phyloP scores from a whole-genome alignment of 768 basidiomycete genomes.

The Tulasnella sp. region DNA sequence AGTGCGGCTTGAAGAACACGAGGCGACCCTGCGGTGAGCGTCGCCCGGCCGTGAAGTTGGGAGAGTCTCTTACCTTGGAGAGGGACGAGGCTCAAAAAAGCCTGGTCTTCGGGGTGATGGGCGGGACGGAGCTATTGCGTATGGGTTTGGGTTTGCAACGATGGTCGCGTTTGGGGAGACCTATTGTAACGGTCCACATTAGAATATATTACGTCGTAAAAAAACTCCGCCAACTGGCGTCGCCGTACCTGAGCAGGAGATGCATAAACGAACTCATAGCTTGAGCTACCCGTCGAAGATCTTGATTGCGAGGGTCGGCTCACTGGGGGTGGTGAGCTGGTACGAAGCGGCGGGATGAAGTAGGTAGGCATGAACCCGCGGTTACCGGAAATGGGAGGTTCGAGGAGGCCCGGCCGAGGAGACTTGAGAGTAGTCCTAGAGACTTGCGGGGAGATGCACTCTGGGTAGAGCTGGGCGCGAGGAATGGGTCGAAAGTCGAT shows the following conservation, averaged over 20 bases:
- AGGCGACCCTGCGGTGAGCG: neutral
- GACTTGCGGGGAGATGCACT: neutral
- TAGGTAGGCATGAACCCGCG: neutral
- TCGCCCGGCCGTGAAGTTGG: neutral
- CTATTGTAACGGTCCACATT: neutral
- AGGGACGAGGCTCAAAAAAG: neutral
- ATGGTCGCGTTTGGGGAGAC: conserved; percentile 11
- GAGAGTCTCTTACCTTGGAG: neutral
- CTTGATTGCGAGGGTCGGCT: neutral
- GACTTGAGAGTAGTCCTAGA: neutral
- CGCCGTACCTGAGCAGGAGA: neutral
- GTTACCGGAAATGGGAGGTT: neutral
- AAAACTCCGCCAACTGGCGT: neutral
- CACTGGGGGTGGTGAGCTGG: neutral
- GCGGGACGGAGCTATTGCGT: neutral
- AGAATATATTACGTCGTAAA: neutral
- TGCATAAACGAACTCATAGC: neutral
- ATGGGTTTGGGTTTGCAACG: neutral
- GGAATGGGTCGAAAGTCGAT: too few relatives aligned
- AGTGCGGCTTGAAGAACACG: conserved; percentile 1
- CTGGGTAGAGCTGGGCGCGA: neutral
- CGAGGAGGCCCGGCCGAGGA: neutral
- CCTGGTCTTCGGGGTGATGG: neutral
- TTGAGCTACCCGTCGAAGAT: neutral
- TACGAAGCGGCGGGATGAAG: neutral